These are phyloP conservation scores for Amesomyces nigricolor DNA, from an alignment of 2,329 filamentous ascomycete species.

Conservation along the genomic window DNA sequence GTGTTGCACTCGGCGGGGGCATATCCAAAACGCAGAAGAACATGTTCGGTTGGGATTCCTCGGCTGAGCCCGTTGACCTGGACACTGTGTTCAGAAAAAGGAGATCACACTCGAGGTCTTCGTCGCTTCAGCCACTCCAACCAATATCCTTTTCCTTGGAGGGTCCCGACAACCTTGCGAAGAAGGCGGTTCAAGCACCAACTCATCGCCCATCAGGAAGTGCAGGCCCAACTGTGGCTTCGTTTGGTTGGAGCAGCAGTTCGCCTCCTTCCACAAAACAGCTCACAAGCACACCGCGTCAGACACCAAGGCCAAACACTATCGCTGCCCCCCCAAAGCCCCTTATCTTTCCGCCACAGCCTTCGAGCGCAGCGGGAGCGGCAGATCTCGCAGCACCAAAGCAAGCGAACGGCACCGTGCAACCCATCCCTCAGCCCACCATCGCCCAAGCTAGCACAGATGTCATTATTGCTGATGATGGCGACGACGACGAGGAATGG, in stretches of 20 bases:
- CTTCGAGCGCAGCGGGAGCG: not conserved
- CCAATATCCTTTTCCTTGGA: not conserved
- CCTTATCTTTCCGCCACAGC: not conserved
- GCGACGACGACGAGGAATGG: slow-evolving; percentile 52
- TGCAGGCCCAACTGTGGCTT: slow-evolving; percentile 13
- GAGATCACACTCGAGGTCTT: slow-evolving; percentile 26
- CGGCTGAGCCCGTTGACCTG: slow-evolving; percentile 46
- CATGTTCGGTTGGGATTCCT: slow-evolving; percentile 58
- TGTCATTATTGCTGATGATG: not conserved
- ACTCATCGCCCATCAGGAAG: slow-evolving; percentile 20
- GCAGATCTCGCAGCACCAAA: not conserved
- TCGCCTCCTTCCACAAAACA: slow-evolving; percentile 5
- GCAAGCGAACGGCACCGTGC: not conserved
- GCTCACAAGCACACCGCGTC: not conserved
- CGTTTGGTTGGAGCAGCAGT: slow-evolving; percentile 26
- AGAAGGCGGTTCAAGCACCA: slow-evolving; percentile 4
- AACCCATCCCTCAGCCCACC: too few species aligned
- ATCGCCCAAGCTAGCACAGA: not conserved
- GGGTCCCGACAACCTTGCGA: not conserved
- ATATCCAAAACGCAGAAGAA: slow-evolving; percentile 41
- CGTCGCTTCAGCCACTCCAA: slow-evolving; percentile 23
- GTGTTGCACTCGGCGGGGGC: slow-evolving; percentile 40
- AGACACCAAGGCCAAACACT: not conserved
- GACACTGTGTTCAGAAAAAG: slow-evolving; percentile 39
- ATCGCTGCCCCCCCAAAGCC: not conserved